phyloP scores from a whole-genome alignment of 2,329 filamentous ascomycete species.

The Xylaria sp. region DNA sequence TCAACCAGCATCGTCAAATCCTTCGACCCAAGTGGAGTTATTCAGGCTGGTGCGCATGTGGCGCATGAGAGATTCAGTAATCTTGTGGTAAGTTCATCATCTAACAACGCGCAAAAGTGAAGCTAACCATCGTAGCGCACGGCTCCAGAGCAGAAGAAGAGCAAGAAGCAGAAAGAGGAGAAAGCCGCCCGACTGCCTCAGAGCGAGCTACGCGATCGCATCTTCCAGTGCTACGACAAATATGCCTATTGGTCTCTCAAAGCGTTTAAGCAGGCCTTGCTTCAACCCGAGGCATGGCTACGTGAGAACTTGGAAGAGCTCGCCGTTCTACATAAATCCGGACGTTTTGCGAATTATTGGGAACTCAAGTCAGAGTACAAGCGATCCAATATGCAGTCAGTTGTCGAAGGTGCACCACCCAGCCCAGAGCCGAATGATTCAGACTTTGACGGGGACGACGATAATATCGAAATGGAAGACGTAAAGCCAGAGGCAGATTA shows the following conservation, averaged over 20 bases:
- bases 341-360: constrained; percentile 87
- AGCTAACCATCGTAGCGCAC: constrained; percentile 41
- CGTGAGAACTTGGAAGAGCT: constrained; percentile 85
- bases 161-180: constrained; percentile 70
- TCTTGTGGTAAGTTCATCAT: constrained; percentile 66
- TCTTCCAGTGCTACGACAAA: constrained; percentile 84
- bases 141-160: constrained; percentile 62
- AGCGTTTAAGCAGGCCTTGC: constrained; percentile 77
- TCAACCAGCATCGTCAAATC: constrained; percentile 58
- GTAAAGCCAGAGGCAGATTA: constrained; percentile 49
- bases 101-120: not conserved
- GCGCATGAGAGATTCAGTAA: constrained; percentile 57
- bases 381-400: constrained; percentile 61
- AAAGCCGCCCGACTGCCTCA: constrained; percentile 84
- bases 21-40: constrained; percentile 62
- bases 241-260: constrained; percentile 97
- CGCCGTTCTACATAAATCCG: constrained; percentile 82
- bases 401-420: constrained; percentile 62
- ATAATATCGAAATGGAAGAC: constrained; percentile 81
- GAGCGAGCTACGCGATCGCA: constrained; percentile 84
- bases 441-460: constrained; percentile 71
- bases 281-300: constrained; percentile 93
- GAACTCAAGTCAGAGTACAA: constrained; percentile 78
- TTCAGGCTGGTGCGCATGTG: constrained; percentile 66
- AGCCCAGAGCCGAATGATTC: constrained; percentile 60